Evolutionary conservation across 441 rosid species (phyloP).

Genomic region (Populus tomentosa): DNA sequence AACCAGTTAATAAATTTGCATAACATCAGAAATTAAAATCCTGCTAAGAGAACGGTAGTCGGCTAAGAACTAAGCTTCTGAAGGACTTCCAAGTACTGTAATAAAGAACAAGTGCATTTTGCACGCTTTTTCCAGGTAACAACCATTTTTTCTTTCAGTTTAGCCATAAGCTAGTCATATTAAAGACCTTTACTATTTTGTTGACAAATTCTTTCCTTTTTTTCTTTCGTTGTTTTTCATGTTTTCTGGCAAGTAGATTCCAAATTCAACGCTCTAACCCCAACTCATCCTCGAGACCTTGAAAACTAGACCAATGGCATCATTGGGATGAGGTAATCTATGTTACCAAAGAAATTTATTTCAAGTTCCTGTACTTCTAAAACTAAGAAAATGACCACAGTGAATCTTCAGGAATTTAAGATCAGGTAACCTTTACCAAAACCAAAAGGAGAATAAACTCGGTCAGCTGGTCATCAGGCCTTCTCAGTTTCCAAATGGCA

Average conservation of each 20-base stretch:
- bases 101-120: too few relatives aligned
- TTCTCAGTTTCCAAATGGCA: background rate
- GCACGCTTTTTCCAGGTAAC: background rate
- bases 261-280: background rate
- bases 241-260: background rate
- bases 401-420: background rate
- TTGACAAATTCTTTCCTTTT: background rate
- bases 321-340: background rate
- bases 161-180: background rate
- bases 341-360: background rate
- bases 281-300: background rate
- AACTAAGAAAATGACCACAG: background rate
- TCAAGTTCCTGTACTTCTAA: background rate
- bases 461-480: background rate
- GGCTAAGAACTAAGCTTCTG: too few relatives aligned
- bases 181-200: background rate
- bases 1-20: background rate
- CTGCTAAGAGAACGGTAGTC: background rate
- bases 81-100: too few relatives aligned
- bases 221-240: background rate
- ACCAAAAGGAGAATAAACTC: background rate
- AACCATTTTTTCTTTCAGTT: background rate
- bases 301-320: background rate
- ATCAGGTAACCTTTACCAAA: background rate
- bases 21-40: background rate